These are phyloP conservation scores for Oryza officinalis DNA, from an alignment of 176 grass and related monocot genomes.

Conservation along the genomic window DNA sequence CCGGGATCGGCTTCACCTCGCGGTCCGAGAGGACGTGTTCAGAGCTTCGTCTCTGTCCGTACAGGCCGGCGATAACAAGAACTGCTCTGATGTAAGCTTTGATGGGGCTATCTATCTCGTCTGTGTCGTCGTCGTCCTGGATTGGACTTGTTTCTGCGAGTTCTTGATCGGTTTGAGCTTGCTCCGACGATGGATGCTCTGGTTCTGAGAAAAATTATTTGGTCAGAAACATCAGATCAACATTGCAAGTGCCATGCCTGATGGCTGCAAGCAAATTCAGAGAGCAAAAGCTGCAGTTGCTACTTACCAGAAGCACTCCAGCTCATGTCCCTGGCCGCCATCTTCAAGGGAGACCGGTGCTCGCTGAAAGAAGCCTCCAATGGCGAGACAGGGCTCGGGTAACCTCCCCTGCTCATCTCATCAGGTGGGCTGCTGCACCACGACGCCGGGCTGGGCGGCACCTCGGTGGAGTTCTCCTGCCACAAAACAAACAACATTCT, in stretches of 20 bases:
- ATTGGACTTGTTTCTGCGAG: conserved; percentile 33
- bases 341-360: conserved; percentile 44
- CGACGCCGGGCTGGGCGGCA: conserved; percentile 91
- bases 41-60: conserved; percentile 16
- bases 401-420: conserved; percentile 72
- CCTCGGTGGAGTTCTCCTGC: conserved; percentile 98
- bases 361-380: conserved; percentile 74
- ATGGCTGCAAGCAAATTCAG: neutral
- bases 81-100: conserved; percentile 69
- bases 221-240: neutral
- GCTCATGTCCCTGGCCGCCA: conserved; percentile 43
- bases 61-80: conserved; percentile 59
- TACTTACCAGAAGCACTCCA: conserved; percentile 48
- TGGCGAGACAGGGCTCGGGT: conserved; percentile 88
- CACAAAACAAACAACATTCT: conserved; percentile 8
- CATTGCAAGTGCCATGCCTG: neutral
- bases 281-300: conserved; percentile 2
- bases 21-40: conserved; percentile 26
- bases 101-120: conserved; percentile 32
- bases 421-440: conserved; percentile 80
- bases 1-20: conserved; percentile 60
- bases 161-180: conserved; percentile 29
- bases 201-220: conserved; percentile 32
- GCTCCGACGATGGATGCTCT: conserved; percentile 26
- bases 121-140: conserved; percentile 13